Percentiles rank a stretch among this genome's conserved stretches.
Conservation (phyloP, 2,329 filamentous ascomycete genomes). For the Trichoderma sp. region DNA sequence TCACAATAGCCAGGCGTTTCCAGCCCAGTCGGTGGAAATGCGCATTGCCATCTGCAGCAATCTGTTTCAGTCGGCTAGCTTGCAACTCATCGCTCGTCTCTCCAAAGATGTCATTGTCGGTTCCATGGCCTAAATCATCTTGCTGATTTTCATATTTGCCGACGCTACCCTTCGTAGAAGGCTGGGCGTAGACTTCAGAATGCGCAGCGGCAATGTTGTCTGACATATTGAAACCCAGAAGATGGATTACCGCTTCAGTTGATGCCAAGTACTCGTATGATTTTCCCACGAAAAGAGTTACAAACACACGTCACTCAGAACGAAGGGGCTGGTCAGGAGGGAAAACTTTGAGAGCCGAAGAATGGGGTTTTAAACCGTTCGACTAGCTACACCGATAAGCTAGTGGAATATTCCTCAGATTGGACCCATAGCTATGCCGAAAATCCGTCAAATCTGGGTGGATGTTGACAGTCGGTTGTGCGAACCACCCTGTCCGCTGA, state of each 20-base stretch:
- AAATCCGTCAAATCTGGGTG: not conserved
- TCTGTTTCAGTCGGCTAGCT: conserved; percentile 43
- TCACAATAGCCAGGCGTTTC: conserved; percentile 52
- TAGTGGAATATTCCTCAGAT: not conserved
- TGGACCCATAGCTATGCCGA: conserved; percentile 16
- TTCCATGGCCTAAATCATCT: not conserved
- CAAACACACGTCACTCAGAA: not conserved
- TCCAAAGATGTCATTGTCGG: conserved; percentile 24
- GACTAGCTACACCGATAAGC: not conserved
- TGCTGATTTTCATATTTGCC: not conserved
- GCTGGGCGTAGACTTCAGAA: not conserved
- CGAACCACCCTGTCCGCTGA: not conserved
- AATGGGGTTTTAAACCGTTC: not conserved
- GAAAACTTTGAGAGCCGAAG: not conserved
- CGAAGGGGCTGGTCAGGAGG: not conserved
- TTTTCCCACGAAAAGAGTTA: not conserved
- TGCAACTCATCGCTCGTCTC: conserved; percentile 32
- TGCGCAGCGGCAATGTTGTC: not conserved
- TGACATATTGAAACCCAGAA: not conserved
- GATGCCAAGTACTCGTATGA: not conserved
- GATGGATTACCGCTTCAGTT: not conserved
- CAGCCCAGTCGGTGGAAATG: conserved; percentile 52
- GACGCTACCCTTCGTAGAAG: not conserved
- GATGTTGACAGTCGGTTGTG: not conserved
- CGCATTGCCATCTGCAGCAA: conserved; percentile 42